Conservation (phyloP, 495 filamentous ascomycete species). For the Daldinia decipiens region DNA sequence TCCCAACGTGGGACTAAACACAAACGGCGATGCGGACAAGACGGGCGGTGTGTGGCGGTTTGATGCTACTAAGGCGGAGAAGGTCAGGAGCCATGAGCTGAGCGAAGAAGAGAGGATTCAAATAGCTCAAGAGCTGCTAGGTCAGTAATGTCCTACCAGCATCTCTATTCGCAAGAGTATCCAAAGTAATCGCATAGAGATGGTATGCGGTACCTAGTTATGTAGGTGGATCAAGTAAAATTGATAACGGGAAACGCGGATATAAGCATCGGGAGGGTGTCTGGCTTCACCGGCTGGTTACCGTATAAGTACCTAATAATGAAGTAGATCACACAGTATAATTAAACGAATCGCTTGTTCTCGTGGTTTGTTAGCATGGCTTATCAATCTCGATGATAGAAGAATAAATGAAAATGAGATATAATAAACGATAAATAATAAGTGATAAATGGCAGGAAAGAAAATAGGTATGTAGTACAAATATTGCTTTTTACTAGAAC, state of each 20-base stretch:
- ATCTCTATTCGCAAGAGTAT: neutral
- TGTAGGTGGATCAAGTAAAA: constrained; percentile 14
- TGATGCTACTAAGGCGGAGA: constrained; percentile 70
- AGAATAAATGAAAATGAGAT: neutral
- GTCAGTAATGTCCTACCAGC: constrained; percentile 47
- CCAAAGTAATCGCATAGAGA: constrained; percentile 15
- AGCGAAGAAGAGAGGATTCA: constrained; percentile 52
- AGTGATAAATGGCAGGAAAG: too few relatives aligned
- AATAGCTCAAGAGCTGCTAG: constrained; percentile 55
- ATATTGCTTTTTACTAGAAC: neutral
- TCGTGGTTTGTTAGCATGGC: neutral
- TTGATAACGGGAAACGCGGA: neutral
- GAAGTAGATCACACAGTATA: constrained; percentile 10
- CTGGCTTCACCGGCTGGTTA: constrained; percentile 9
- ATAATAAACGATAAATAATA: too few relatives aligned
- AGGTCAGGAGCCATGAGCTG: constrained; percentile 52
- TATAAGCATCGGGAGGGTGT: constrained; percentile 4
- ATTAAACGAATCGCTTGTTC: constrained; percentile 20
- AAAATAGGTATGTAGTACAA: neutral
- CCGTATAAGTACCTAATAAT: neutral
- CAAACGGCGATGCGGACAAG: constrained; percentile 76
- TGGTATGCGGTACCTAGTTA: constrained; percentile 2
- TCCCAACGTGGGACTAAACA: constrained; percentile 60
- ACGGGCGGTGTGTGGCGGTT: constrained; percentile 92
- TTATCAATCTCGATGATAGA: neutral